Percentiles rank a stretch among this genome's conserved stretches.
Conservation (phyloP, 345 rosid genomes). For the Eucalyptus melliodora region DNA sequence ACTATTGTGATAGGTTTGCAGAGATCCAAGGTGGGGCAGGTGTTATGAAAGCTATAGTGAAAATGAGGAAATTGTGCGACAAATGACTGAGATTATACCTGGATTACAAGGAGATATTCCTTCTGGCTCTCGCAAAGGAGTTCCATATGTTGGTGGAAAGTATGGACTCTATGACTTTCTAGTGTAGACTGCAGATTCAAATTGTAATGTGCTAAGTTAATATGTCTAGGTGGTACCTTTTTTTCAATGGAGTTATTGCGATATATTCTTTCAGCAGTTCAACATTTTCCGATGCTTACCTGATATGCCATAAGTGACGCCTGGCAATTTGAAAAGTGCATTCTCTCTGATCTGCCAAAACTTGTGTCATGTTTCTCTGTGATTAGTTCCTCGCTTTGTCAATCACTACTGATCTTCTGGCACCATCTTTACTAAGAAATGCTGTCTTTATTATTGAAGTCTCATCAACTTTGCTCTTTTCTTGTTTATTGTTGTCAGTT, state of each 20-base stretch:
- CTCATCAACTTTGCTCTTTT: neutral
- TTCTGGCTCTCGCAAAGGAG: constrained; percentile 34
- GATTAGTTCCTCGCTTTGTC: neutral
- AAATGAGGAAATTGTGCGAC: constrained; percentile 66
- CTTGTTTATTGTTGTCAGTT: neutral
- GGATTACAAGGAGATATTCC: constrained; percentile 95
- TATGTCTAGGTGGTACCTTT: neutral
- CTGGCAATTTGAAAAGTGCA: neutral
- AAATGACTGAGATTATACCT: constrained; percentile 73
- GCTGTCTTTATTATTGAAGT: neutral
- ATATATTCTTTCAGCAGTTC: neutral
- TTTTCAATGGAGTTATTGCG: neutral
- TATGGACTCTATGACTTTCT: constrained; percentile 11
- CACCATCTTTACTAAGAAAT: neutral
- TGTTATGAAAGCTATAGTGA: constrained; percentile 97
- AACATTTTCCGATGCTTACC: neutral
- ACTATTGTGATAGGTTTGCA: constrained; percentile 56
- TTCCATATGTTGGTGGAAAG: constrained; percentile 90
- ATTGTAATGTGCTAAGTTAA: neutral
- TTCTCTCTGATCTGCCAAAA: neutral
- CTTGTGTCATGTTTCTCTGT: neutral
- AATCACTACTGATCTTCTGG: neutral
- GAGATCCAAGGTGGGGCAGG: constrained; percentile 98
- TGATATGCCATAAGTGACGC: neutral
- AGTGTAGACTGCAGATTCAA: neutral